Evolutionary conservation across 768 basidiomycete species (phyloP).

Genomic region (Lactarius trivialis): DNA sequence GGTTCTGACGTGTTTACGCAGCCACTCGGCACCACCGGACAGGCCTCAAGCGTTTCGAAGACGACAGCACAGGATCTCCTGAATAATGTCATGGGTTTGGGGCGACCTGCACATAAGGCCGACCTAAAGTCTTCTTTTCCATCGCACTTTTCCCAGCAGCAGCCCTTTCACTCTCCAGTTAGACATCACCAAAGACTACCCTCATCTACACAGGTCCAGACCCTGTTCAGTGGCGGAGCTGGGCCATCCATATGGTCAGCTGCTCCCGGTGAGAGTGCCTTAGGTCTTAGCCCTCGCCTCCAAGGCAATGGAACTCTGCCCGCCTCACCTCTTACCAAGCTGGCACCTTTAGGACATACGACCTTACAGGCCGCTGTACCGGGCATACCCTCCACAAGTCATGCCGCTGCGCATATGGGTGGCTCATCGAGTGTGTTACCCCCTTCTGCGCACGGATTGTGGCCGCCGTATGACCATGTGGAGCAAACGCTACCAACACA

Average conservation of each 20-base stretch:
- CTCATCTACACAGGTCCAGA: slow-evolving; percentile 36
- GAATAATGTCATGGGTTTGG: slow-evolving; percentile 43
- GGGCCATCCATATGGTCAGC: slow-evolving; percentile 64
- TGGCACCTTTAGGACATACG: slow-evolving; percentile 6
- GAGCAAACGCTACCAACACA: slow-evolving; percentile 6
- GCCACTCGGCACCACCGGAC: slow-evolving; percentile 17
- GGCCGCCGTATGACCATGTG: slow-evolving; percentile 13
- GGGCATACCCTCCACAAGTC: neutral
- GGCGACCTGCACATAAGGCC: slow-evolving; percentile 25
- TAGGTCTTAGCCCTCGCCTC: slow-evolving; percentile 19
- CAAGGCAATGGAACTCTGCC: slow-evolving; percentile 3
- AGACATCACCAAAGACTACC: slow-evolving; percentile 21
- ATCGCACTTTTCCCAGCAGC: slow-evolving; percentile 11
- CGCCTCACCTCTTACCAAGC: slow-evolving; percentile 1
- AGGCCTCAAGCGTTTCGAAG: slow-evolving; percentile 23
- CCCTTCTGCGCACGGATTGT: slow-evolving; percentile 10
- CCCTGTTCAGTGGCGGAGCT: slow-evolving; percentile 42
- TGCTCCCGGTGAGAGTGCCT: slow-evolving; percentile 39
- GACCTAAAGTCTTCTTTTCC: slow-evolving; percentile 18
- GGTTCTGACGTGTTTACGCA: slow-evolving; percentile 24
- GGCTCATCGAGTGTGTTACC: neutral
- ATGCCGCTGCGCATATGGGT: neutral
- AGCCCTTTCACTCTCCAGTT: slow-evolving; percentile 11
- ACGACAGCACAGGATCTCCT: slow-evolving; percentile 67
- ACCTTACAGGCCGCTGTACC: neutral